phyloP scores from a whole-genome alignment of 2,329 filamentous ascomycete species.

The Beauveria brongniartii region DNA sequence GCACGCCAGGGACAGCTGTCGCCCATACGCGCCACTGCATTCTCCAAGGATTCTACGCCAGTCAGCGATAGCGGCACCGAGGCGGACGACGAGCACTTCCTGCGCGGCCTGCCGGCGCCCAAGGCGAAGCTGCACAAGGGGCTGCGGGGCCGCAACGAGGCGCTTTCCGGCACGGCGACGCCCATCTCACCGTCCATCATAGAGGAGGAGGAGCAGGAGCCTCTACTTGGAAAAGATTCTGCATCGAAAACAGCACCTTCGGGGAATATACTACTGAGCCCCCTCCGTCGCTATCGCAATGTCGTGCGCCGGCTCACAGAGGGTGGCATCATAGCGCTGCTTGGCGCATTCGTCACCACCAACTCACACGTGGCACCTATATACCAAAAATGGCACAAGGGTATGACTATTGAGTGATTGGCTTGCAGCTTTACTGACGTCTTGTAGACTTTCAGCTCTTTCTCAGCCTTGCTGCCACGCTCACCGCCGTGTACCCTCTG shows the following conservation, averaged over 20 bases:
- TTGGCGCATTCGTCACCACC: constrained; percentile 40
- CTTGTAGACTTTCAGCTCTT: constrained; percentile 35
- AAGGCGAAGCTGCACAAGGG: constrained; percentile 69
- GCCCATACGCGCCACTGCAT: constrained; percentile 20
- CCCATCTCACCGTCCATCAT: constrained; percentile 42
- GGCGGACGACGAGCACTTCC: constrained; percentile 85
- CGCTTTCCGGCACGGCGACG: constrained; percentile 46
- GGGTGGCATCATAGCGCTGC: constrained; percentile 39
- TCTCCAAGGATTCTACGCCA: constrained; percentile 46
- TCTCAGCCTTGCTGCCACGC: constrained; percentile 26
- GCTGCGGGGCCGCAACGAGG: constrained; percentile 53
- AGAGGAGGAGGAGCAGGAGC: constrained; percentile 35
- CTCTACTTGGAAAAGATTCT: constrained; percentile 15
- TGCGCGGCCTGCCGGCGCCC: constrained; percentile 78
- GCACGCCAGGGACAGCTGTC: constrained; percentile 16
- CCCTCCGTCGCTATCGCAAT: constrained; percentile 38
- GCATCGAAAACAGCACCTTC: constrained; percentile 13
- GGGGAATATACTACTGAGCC: constrained; percentile 17
- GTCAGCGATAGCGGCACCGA: constrained; percentile 89
- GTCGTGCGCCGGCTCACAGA: constrained; percentile 46
- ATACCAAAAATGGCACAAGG: constrained; percentile 39
- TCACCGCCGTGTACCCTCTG: constrained; percentile 51
- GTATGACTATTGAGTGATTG: constrained; percentile 25
- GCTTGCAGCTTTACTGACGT: constrained; percentile 13
- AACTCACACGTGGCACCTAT: constrained; percentile 40